Evolutionary conservation across 495 filamentous ascomycete species (phyloP), one percentile per base, ranked within the genome.

Genomic region (Gamarada debralockiae): DNA sequence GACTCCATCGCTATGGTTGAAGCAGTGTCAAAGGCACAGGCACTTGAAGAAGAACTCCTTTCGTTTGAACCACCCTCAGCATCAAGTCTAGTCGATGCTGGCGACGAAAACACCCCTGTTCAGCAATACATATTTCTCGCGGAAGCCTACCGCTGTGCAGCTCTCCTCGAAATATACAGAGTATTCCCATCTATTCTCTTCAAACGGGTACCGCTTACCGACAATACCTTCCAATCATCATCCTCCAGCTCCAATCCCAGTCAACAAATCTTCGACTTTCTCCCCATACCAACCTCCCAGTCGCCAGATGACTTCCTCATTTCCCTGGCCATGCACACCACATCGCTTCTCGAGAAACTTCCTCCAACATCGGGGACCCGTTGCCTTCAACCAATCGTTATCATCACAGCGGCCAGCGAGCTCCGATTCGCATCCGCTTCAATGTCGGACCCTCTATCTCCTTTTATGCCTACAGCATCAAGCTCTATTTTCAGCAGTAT

Each of bases 111-210:
- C 44, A 82, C 79, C 0, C 73, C 77, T 9, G 75, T 79, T 27
- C 73, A 75, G 66, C 76, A 82, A 50, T 73, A 81, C 13, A 66
- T 81, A 39, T 70, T 71, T n/a, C 74, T 82, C 56, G 77, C 77
- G 10, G 79, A 82, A 55, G 75, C 74, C 2, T 80, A 79, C 55
- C 73, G 77, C 17, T 78, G 76, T 39, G 74, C 74, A 0, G 77
- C 75, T 0, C 68, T 82, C 2, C 66, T 82, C 53, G 72, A 80
- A 34, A 57, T 82, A 15, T 82, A 82, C 53, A 74, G 77, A 36
- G 70, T 73, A 10, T 82, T 82, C 47, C 78, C 78, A 3, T 70
- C 75, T 24, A 61, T 81, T 12, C 69, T 80, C 0, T 66, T 63
- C 14, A 68, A 66, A 21, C 70, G 75, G 34, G 60, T 81, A 22